Conservation (phyloP, 2,329 filamentous ascomycete genomes). For the Macrophomina phaseolina region DNA sequence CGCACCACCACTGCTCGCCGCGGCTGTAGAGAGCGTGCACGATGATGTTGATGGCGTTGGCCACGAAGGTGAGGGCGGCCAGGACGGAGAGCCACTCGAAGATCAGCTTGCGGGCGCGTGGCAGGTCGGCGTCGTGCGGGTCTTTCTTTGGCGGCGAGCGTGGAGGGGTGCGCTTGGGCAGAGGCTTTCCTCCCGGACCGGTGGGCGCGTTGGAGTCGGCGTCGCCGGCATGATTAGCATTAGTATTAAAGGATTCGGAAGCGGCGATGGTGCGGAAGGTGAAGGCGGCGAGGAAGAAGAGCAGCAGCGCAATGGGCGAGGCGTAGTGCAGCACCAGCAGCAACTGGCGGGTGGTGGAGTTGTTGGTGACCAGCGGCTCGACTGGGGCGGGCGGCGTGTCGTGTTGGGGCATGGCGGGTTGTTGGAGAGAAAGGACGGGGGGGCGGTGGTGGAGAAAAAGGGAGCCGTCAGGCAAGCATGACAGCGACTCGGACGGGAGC, state of each 20-base stretch:
- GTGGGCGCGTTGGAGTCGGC: constrained; percentile 50
- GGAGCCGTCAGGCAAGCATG: constrained; percentile 26
- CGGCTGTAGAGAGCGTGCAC: constrained; percentile 72
- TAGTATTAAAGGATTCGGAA: constrained; percentile 51
- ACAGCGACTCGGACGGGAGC: constrained; percentile 24
- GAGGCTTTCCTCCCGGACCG: constrained; percentile 87
- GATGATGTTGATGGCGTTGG: constrained; percentile 75
- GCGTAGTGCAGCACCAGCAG: constrained; percentile 57
- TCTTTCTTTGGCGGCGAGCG: constrained; percentile 53
- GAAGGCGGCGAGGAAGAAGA: constrained; percentile 69
- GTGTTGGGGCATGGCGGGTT: constrained; percentile 29
- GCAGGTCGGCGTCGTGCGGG: constrained; percentile 60
- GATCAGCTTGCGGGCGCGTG: constrained; percentile 68
- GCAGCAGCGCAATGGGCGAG: constrained; percentile 68
- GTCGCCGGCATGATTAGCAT: constrained; percentile 30
- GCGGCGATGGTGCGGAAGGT: constrained; percentile 64
- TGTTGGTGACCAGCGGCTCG: constrained; percentile 15
- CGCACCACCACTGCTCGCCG: constrained; percentile 79
- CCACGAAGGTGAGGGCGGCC: constrained; percentile 77
- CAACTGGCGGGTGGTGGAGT: constrained; percentile 34
- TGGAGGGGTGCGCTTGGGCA: constrained; percentile 68
- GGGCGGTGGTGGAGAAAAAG: constrained; percentile 25
- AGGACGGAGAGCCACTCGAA: constrained; percentile 77
- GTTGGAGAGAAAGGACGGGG: constrained; percentile 19
- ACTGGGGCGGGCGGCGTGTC: constrained; percentile 24